A percentile compares a stretch with the other conserved stretches of the same genome.
phyloP scores from a whole-genome alignment of 2,329 filamentous ascomycete genomes.

The Fusarium odoratissimum region DNA sequence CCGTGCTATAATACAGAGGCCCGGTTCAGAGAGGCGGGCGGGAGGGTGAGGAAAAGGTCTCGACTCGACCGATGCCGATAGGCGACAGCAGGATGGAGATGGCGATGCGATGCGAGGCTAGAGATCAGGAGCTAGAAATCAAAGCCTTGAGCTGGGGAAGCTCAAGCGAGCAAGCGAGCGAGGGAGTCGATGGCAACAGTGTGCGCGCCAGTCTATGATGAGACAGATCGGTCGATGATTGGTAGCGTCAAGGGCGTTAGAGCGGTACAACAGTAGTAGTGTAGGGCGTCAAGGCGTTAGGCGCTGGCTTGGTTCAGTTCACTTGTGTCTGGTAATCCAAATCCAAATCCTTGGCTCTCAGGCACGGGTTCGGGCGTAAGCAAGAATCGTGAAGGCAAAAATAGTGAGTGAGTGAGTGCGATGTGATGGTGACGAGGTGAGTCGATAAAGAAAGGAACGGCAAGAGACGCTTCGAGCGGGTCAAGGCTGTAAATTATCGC shows the following conservation, averaged over 20 bases:
- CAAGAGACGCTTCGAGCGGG: conserved; percentile 17
- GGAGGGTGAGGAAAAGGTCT: conserved; percentile 5
- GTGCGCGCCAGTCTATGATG: conserved; percentile 39
- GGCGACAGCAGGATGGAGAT: conserved; percentile 20
- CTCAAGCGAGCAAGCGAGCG: conserved; percentile 25
- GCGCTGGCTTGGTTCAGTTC: conserved; percentile 31
- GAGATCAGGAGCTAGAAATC: conserved; percentile 33
- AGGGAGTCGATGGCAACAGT: conserved; percentile 40
- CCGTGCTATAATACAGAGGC: conserved; percentile 16
- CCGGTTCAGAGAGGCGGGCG: conserved; percentile 11
- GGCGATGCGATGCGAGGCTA: conserved; percentile 30
- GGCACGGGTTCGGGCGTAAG: conserved; percentile 29
- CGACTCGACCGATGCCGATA: conserved; percentile 21
- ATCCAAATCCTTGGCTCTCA: conserved; percentile 24
- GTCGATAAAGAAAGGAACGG: conserved; percentile 7
- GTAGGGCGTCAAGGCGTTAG: conserved; percentile 42
- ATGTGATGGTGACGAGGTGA: conserved; percentile 5
- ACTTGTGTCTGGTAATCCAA: conserved; percentile 3
- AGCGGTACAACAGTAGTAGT: conserved; percentile 9
- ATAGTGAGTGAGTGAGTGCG: not conserved
- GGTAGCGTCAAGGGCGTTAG: conserved; percentile 43
- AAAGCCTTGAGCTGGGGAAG: conserved; percentile 32
- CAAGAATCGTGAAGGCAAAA: conserved; percentile 21
- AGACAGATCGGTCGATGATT: conserved; percentile 46
- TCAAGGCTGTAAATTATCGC: conserved; percentile 17